Evolutionary conservation across 2,329 filamentous ascomycete species (phyloP).

Genomic region (Fusarium floridanum): DNA sequence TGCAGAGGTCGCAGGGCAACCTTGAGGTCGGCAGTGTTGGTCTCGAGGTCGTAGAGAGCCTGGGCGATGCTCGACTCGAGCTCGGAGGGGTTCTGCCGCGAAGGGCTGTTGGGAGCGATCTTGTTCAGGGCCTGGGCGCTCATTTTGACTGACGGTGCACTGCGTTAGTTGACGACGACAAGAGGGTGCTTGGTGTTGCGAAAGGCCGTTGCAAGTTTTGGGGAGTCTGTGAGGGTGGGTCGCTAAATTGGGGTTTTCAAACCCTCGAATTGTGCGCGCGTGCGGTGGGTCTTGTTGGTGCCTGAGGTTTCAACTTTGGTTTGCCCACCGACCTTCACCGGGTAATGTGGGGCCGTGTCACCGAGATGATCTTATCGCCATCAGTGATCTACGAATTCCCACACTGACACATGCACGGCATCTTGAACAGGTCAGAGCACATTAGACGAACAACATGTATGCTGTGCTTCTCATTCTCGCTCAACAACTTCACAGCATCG

Average conservation of each 20-base stretch:
- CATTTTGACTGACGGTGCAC: conserved; percentile 67
- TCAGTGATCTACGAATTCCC: background rate
- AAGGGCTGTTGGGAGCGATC: conserved; percentile 97
- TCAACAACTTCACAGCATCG: conserved; percentile 3
- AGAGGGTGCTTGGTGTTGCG: conserved; percentile 41
- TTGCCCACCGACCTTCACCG: conserved; percentile 10
- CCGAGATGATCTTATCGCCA: background rate
- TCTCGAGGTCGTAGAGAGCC: conserved; percentile 99
- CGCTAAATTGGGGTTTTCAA: conserved; percentile 60
- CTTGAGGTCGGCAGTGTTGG: conserved; percentile 98
- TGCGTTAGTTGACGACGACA: conserved; percentile 48
- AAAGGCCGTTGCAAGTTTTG: conserved; percentile 48
- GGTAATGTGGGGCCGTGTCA: background rate
- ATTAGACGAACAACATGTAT: background rate
- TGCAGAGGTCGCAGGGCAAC: conserved; percentile 95
- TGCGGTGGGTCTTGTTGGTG: conserved; percentile 1
- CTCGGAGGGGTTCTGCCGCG: conserved; percentile 95
- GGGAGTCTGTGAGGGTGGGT: conserved; percentile 42
- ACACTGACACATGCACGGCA: conserved; percentile 16
- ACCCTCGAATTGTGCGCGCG: conserved; percentile 48
- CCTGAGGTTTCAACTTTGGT: conserved; percentile 26
- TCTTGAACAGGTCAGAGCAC: conserved; percentile 7
- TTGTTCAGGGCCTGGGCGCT: conserved; percentile 87
- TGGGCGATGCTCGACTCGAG: conserved; percentile 96
- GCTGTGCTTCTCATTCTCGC: background rate